Conservation (phyloP, 2,329 filamentous ascomycete species). For the Bipolaris zeicola region DNA sequence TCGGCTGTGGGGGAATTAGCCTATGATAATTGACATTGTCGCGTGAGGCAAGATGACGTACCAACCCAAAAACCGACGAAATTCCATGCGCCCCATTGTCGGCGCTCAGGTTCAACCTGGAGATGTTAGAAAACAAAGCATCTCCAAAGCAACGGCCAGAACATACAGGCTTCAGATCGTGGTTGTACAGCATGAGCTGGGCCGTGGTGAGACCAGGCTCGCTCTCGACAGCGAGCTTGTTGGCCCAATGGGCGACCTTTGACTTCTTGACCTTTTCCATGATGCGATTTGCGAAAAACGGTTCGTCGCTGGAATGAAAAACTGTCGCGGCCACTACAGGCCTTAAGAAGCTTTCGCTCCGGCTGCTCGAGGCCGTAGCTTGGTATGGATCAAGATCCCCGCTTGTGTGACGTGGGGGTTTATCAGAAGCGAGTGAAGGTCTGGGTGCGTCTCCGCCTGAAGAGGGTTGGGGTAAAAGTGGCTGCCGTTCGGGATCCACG, state of each 20-base stretch:
- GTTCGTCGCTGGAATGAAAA: constrained; percentile 25
- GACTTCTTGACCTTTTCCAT: constrained; percentile 52
- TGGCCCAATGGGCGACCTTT: constrained; percentile 47
- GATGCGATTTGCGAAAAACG: constrained; percentile 18
- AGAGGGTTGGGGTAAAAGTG: constrained; percentile 29
- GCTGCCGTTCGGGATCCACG: constrained; percentile 32
- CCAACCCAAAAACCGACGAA: constrained; percentile 87
- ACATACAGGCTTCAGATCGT: constrained; percentile 69
- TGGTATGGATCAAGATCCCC: constrained; percentile 30
- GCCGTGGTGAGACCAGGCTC: constrained; percentile 78
- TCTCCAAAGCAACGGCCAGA: too few relatives aligned
- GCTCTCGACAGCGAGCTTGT: constrained; percentile 72
- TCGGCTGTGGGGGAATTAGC: constrained; percentile 41
- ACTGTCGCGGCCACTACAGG: constrained; percentile 20
- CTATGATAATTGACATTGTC: not conserved
- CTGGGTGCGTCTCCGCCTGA: constrained; percentile 19
- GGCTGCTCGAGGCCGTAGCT: constrained; percentile 25
- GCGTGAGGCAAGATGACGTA: constrained; percentile 19
- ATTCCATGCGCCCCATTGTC: constrained; percentile 86
- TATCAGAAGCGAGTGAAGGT: constrained; percentile 21
- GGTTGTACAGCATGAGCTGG: constrained; percentile 86
- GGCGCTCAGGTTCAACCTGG: constrained; percentile 73
- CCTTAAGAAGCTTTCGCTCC: constrained; percentile 28
- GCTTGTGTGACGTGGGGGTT: constrained; percentile 39
- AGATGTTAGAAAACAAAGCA: constrained; percentile 10